phyloP scores from a whole-genome alignment of 495 filamentous ascomycete species.

The Xylaria flabelliformis region DNA sequence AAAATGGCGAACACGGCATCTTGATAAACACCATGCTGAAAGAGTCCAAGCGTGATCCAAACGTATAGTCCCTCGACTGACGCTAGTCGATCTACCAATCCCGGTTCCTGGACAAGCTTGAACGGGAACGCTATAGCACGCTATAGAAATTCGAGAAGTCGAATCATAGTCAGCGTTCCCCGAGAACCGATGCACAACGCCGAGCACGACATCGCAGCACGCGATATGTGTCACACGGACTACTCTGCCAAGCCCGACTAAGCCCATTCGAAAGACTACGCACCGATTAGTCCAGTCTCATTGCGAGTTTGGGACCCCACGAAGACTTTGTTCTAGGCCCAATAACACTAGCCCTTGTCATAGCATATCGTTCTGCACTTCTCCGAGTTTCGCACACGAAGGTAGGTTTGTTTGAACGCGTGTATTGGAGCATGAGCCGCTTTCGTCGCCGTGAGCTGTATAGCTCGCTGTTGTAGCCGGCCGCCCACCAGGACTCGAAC shows the following conservation, averaged over 20 bases:
- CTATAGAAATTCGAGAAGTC: not conserved
- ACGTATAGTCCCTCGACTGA: not conserved
- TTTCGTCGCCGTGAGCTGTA: no score
- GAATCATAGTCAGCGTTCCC: slow-evolving; percentile 6
- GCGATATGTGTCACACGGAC: slow-evolving; percentile 3
- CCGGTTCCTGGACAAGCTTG: not conserved
- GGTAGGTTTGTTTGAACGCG: no score
- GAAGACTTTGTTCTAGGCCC: no score
- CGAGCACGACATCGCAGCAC: slow-evolving; percentile 11
- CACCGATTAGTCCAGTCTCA: no score
- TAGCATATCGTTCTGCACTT: no score
- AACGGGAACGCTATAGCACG: not conserved
- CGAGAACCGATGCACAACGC: slow-evolving; percentile 15
- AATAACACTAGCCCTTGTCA: no score
- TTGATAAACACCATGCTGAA: slow-evolving; percentile 7
- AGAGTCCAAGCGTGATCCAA: not conserved
- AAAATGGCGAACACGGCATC: slow-evolving; percentile 10
- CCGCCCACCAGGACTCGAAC: no score
- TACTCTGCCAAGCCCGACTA: not conserved
- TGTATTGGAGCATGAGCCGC: no score
- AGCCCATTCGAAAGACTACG: not conserved
- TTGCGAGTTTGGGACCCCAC: no score
- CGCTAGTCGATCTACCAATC: slow-evolving; percentile 1
- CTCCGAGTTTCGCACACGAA: no score
- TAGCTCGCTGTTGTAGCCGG: no score